A percentile compares a stretch with the other conserved stretches of the same genome.
These are phyloP conservation scores for Basidiobolus meristosporus DNA, from an alignment of 371 early-diverging fungal genomes.

Conservation along the genomic window DNA sequence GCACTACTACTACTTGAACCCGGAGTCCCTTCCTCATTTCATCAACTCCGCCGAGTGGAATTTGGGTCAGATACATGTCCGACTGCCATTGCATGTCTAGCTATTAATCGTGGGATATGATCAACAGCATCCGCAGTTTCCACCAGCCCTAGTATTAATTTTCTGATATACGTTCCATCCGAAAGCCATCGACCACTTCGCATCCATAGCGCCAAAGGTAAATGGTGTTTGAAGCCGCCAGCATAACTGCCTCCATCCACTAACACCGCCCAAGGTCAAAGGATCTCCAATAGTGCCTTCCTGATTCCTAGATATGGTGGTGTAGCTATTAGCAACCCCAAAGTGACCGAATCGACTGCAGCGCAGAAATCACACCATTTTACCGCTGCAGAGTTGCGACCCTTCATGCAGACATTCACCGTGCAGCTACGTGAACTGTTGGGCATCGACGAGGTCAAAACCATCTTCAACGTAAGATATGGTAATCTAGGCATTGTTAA, in stretches of 20 bases:
- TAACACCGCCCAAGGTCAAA: slow-evolving; percentile 13
- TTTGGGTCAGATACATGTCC: slow-evolving; percentile 25
- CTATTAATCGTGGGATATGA: not conserved
- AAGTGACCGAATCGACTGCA: slow-evolving; percentile 3
- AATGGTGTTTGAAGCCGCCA: no score
- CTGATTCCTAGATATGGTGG: slow-evolving; percentile 90
- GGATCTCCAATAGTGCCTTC: slow-evolving; percentile 48
- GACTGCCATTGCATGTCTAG: not conserved
- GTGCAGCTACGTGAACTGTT: slow-evolving; percentile 60
- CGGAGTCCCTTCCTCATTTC: slow-evolving; percentile 50
- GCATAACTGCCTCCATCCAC: no score
- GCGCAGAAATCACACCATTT: slow-evolving; percentile 8
- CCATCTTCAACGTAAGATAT: not conserved
- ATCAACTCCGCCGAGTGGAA: slow-evolving; percentile 86
- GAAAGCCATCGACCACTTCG: not conserved
- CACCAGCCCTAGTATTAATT: not conserved
- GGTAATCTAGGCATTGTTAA: not conserved
- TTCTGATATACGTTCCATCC: slow-evolving; percentile 4
- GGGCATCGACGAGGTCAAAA: slow-evolving; percentile 35
- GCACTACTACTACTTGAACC: slow-evolving; percentile 21
- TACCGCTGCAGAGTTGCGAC: slow-evolving; percentile 30
- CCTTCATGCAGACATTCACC: slow-evolving; percentile 53
- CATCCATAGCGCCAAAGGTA: not conserved
- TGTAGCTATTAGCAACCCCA: slow-evolving; percentile 46
- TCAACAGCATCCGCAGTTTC: not conserved